Evolutionary conservation across 805 yeast species (phyloP), one percentile per base, ranked within the genome.

Genomic region (Ogataea saltuana): DNA sequence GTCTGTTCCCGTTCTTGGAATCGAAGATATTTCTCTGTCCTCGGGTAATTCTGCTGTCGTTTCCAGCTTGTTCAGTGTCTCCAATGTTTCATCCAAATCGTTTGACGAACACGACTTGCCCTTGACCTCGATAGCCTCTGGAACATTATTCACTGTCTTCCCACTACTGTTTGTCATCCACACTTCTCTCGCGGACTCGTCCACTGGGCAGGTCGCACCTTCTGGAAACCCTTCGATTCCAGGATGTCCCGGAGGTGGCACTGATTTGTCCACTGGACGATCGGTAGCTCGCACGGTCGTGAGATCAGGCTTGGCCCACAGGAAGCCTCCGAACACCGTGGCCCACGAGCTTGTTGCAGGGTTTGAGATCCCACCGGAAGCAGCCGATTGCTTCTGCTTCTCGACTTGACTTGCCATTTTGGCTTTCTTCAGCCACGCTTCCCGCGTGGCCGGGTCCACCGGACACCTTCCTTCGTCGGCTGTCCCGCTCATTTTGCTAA

Each of bases 11-110:
- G 95, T 84, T 39, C 96, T 69, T 35, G 97, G 97, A 31, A 90
- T 90, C 3, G 95, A 76, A 8, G 90, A 81, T 4, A 85, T 66
- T 54, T 83, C 91, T 48, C 97, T 70, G 1, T 83, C 87, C n/a
- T 75, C 76, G 0, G 95, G 85, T 25, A 89, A 67, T 1, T 65
- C 56, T 23, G 38, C 19, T 9, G 21, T 23, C 5, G 22, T 21
- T 13, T 33, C 36, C 16, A n/a, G 3, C 0, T 70, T 68, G 31
- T 69, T 36, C 2, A 16, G 35, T 1, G 37, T 33, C 3, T 28
- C 33, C 8, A 48, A 35, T 0, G 56, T 48, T 5, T 60, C 62
- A 11, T 68, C 69, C 7, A 76, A 36, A 4, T 61, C 57, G 29
- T 64, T 73, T 1, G 84, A 78, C 3, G 78, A 70, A 52, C 83